A percentile compares a stretch with the other conserved stretches of the same genome.
These are phyloP conservation scores for Takakia lepidozioides DNA, from an alignment of 225 moss, liverwort and hornwort genomes.

Conservation along the genomic window DNA sequence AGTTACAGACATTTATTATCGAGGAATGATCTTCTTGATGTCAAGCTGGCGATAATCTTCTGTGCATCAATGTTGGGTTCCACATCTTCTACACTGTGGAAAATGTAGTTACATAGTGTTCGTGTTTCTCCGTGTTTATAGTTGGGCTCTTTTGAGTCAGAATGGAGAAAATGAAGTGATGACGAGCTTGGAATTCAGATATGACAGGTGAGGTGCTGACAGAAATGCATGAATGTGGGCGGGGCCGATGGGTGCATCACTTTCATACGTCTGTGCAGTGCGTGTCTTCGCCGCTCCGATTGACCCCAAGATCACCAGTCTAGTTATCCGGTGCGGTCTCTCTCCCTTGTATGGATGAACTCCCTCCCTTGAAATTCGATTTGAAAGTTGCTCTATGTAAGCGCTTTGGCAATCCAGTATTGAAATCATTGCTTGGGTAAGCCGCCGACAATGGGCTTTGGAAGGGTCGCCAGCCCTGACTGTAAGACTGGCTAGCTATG, in stretches of 20 bases:
- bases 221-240: slow-evolving; percentile 4
- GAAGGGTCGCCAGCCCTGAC: not conserved
- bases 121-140: not conserved
- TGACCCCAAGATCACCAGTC: slow-evolving; percentile 64
- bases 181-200: slow-evolving; percentile 7
- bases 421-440: too few relatives aligned
- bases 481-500: too few relatives aligned
- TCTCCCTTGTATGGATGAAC: too few relatives aligned
- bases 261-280: slow-evolving; percentile 41
- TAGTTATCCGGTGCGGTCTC: slow-evolving; percentile 53
- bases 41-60: not conserved
- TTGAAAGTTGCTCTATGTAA: too few relatives aligned
- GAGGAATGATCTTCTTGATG: not conserved
- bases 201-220: slow-evolving; percentile 24
- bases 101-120: not conserved
- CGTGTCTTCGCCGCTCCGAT: slow-evolving; percentile 56
- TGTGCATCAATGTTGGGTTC: not conserved
- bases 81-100: not conserved
- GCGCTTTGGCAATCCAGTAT: too few relatives aligned
- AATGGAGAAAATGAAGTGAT: not conserved
- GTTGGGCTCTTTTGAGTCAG: not conserved
- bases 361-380: too few relatives aligned
- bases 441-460: too few relatives aligned
- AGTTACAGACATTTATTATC: not conserved
- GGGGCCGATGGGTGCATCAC: slow-evolving; percentile 19